These are phyloP conservation scores for Arthrobotrys sinensis DNA, from an alignment of 2,329 filamentous ascomycete species.

Conservation along the genomic window DNA sequence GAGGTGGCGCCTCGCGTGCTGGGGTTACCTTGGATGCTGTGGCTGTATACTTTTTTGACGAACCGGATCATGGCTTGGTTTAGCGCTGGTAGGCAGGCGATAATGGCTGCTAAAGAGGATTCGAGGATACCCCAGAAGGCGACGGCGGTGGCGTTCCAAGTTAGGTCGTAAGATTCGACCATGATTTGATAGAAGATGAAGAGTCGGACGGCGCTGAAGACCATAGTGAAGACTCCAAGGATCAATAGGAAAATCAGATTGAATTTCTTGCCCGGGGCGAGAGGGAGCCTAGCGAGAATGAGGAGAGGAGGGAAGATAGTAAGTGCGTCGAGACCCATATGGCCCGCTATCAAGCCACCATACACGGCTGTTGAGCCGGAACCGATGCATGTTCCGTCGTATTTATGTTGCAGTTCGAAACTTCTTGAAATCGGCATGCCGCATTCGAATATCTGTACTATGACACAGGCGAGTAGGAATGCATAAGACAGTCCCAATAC, in stretches of 20 bases:
- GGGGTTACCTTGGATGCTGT: conserved; percentile 8
- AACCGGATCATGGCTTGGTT: conserved; percentile 45
- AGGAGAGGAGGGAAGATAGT: conserved; percentile 57
- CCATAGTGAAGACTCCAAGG: conserved; percentile 48
- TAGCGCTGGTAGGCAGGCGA: conserved; percentile 55
- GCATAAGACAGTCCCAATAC: conserved; percentile 40
- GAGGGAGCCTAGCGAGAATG: conserved; percentile 27
- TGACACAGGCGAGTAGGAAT: conserved; percentile 36
- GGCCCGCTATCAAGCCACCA: conserved; percentile 46
- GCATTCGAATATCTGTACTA: conserved; percentile 52
- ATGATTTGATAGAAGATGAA: conserved; percentile 50
- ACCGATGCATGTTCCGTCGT: conserved; percentile 45
- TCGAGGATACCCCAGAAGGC: conserved; percentile 56
- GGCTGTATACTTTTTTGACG: conserved; percentile 14
- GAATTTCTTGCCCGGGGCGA: conserved; percentile 50
- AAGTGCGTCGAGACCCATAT: conserved; percentile 47
- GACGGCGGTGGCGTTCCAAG: conserved; percentile 46
- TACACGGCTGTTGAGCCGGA: conserved; percentile 23
- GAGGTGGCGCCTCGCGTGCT: not conserved
- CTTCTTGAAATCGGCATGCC: conserved; percentile 25
- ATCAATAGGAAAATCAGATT: conserved; percentile 45
- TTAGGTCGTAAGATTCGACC: conserved; percentile 49
- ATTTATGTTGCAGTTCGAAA: conserved; percentile 28
- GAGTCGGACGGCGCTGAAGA: conserved; percentile 43
- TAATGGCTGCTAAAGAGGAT: conserved; percentile 43